Conservation (phyloP, 495 filamentous ascomycete species). For the Penicillium riverlandense region DNA sequence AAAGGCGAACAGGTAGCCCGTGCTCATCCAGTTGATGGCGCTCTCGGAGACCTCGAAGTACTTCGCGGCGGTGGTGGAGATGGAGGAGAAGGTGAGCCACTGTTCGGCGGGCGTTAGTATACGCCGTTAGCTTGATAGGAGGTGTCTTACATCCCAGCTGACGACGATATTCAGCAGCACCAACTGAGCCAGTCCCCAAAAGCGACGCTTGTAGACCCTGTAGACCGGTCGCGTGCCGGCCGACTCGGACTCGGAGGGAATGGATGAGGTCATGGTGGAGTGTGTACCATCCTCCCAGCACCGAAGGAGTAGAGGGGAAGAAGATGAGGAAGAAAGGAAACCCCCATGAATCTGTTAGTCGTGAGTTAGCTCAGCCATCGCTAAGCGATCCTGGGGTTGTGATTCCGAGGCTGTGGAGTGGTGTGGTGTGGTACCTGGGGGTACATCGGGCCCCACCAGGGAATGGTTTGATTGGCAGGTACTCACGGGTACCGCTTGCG, state of each 20-base stretch:
- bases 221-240: slow-evolving; percentile 37
- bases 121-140: neutral
- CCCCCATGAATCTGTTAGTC: no score
- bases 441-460: no score
- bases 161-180: slow-evolving; percentile 87
- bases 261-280: slow-evolving; percentile 1
- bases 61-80: slow-evolving; percentile 64
- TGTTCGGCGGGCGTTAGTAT: slow-evolving; percentile 19
- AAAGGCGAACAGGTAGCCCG: slow-evolving; percentile 79
- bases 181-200: slow-evolving; percentile 79
- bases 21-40: slow-evolving; percentile 88
- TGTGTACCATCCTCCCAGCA: no score
- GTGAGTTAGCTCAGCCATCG: no score
- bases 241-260: slow-evolving; percentile 5
- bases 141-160: slow-evolving; percentile 72
- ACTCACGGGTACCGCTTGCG: no score
- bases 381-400: no score
- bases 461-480: no score
- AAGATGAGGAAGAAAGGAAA: no score
- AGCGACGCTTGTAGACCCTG: slow-evolving; percentile 81
- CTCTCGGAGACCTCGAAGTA: slow-evolving; percentile 73
- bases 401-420: no score
- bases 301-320: no score
- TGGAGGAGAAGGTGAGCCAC: slow-evolving; percentile 92
- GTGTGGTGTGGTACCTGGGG: no score